Conservation (phyloP, 495 filamentous ascomycete species). For the Penicillium antarcticum region DNA sequence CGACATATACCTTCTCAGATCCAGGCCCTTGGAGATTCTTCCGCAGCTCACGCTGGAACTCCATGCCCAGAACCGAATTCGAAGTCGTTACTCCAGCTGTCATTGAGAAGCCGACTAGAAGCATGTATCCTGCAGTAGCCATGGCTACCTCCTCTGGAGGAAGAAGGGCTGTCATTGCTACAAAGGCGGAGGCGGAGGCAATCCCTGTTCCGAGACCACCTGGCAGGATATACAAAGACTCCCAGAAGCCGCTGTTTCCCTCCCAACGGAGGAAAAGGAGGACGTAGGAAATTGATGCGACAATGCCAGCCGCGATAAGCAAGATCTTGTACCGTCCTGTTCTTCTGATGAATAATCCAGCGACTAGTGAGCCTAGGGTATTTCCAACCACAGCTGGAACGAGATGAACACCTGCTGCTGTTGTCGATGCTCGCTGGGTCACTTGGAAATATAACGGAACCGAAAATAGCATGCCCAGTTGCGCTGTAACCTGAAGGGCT, state of each 20-base stretch:
- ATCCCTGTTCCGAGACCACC: slow-evolving; percentile 56
- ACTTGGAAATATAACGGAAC: slow-evolving; percentile 71
- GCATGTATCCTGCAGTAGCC: slow-evolving; percentile 52
- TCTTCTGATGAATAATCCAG: slow-evolving; percentile 54
- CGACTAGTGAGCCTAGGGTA: slow-evolving; percentile 57
- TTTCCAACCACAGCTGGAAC: slow-evolving; percentile 65
- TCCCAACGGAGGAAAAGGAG: slow-evolving; percentile 60
- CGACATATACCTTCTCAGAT: slow-evolving; percentile 19
- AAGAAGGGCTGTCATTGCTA: slow-evolving; percentile 53
- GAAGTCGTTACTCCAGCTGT: slow-evolving; percentile 49
- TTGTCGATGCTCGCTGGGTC: slow-evolving; percentile 51
- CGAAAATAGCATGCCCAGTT: slow-evolving; percentile 48
- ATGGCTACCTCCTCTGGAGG: slow-evolving; percentile 51
- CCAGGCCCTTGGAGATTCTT: slow-evolving; percentile 25
- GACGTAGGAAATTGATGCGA: slow-evolving; percentile 49
- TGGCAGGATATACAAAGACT: slow-evolving; percentile 62
- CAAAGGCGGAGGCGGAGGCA: slow-evolving; percentile 49
- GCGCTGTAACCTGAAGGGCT: slow-evolving; percentile 52
- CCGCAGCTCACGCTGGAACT: slow-evolving; percentile 30
- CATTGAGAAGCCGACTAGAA: slow-evolving; percentile 48
- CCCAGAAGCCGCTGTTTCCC: slow-evolving; percentile 55
- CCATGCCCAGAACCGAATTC: slow-evolving; percentile 39
- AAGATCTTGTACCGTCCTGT: slow-evolving; percentile 60
- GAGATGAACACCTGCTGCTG: slow-evolving; percentile 57
- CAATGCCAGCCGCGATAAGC: slow-evolving; percentile 46